phyloP scores from a whole-genome alignment of 345 rosid species.

The Eucalyptus caleyi region DNA sequence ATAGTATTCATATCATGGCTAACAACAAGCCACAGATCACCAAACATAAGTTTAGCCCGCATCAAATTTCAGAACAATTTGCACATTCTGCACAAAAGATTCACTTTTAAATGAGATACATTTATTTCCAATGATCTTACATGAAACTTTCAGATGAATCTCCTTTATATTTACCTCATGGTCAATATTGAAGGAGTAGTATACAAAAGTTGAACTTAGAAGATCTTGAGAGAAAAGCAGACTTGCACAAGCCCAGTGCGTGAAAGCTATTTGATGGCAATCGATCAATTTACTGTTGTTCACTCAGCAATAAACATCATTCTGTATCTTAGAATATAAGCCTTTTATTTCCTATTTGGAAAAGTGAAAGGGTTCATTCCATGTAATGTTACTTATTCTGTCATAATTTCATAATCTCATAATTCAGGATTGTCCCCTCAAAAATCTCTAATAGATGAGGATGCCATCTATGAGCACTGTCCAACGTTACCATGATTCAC shows the following conservation, averaged over 20 bases:
- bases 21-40: neutral
- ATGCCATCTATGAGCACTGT: neutral
- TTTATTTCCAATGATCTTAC: neutral
- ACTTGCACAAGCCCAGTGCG: neutral
- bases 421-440: neutral
- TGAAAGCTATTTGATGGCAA: neutral
- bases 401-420: neutral
- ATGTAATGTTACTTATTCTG: neutral
- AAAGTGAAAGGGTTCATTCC: neutral
- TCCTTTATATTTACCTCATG: neutral
- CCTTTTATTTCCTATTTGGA: neutral
- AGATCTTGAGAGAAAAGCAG: neutral
- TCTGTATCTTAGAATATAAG: neutral
- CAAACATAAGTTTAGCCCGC: neutral
- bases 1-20: neutral
- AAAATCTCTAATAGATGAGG: neutral
- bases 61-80: neutral
- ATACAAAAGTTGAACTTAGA: neutral
- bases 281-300: neutral
- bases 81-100: neutral
- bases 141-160: neutral
- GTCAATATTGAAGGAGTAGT: neutral
- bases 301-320: neutral
- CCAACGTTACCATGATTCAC: neutral
- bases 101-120: neutral